Base-by-base conservation (phyloP, 352 stramenopile species). In the Globisporangium parvum region DNA sequence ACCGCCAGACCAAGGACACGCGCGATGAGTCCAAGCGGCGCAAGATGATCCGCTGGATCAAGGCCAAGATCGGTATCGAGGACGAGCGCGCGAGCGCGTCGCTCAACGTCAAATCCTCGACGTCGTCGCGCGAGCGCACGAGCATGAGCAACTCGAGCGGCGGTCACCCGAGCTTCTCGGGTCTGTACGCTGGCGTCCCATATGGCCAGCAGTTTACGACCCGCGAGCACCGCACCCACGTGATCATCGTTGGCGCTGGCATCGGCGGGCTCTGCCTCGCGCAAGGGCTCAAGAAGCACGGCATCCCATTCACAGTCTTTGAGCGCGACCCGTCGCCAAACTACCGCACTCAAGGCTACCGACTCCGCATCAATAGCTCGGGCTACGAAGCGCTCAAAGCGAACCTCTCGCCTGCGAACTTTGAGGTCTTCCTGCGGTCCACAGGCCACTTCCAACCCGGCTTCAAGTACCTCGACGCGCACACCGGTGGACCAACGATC, bases 251-350 rank as follows among this genome's bases (percentile, higher is more conserved):
- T 15, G 77, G 77, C 11, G 77, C 57, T 6, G 77, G 77, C 9
- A 80, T 88, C 40, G 77, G 77, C 8, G 77, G 77, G 0, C 57
- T 88, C 3, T 88, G 77, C 46, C 66, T 88, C 24, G 77, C 77
- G 0, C 75, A 88, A 54, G 77, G 75, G 0, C 69, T 88, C 45
- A 73, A 74, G 46, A 83, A 84, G 42, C 24, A 70, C 24, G 75
- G 73, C 46, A 83, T 88, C 50, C 75, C 73, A 0, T 86, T 88
- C 64, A 88, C 77, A 0, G 63, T 88, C 28, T 88, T 85, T 46
- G 77, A 88, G 37, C 66, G 77, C 17, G 77, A 88, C 23, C 75
- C 75, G 31, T 73, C 77, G 17, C 69, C 75, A 12, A 88, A 85
- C 57, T 86, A 78, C 47, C 73, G 77, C 3, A 71, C 73, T 6